Evolutionary conservation across 495 filamentous ascomycete species (phyloP).

Genomic region (Aspergillus nidulans): DNA sequence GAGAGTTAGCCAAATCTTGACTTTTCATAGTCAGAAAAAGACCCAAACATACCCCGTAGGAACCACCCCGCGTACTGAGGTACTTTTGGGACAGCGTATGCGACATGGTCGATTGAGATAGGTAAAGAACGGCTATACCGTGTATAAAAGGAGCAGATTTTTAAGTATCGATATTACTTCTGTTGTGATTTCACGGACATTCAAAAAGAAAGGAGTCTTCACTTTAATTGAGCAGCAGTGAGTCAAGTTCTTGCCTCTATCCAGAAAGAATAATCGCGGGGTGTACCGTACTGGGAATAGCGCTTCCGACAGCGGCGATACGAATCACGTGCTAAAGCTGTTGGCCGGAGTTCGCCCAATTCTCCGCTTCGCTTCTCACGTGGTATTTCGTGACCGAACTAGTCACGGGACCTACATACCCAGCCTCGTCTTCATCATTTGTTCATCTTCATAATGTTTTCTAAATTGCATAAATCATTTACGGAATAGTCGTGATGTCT

Average conservation of each 20-base stretch:
- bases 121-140: neutral
- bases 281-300: constrained; percentile 17
- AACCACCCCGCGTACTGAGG: constrained; percentile 74
- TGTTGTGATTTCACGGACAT: neutral
- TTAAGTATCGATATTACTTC: neutral
- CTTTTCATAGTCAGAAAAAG: neutral
- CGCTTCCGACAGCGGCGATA: constrained; percentile 29
- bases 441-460: neutral
- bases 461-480: neutral
- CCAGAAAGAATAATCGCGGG: constrained; percentile 10
- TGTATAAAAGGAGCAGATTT: constrained; percentile 1
- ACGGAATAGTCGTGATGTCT: constrained; percentile 1
- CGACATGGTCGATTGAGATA: constrained; percentile 12
- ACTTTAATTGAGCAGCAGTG: neutral
- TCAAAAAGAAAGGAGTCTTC: neutral
- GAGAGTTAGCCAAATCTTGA: constrained; percentile 9
- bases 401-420: neutral
- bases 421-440: neutral
- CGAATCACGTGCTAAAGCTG: constrained; percentile 17
- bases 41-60: constrained; percentile 59
- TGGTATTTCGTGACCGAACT: too few relatives aligned
- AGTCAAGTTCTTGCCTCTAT: constrained; percentile 1
- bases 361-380: neutral
- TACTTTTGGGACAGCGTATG: constrained; percentile 62
- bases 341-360: constrained; percentile 4